These are phyloP conservation scores for Malus asiatica DNA, from an alignment of 306 rosid species.

Conservation along the genomic window DNA sequence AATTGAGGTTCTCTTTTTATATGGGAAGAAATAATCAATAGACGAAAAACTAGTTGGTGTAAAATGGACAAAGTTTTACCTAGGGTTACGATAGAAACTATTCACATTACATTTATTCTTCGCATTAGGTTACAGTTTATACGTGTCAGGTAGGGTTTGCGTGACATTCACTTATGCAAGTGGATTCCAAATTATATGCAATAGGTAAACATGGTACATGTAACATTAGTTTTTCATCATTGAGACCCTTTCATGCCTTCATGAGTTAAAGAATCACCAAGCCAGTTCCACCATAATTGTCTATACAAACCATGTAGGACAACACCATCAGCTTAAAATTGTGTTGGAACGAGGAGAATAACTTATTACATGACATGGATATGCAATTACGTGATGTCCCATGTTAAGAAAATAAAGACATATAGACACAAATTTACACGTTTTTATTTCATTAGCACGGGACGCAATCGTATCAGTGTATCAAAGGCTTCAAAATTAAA, in stretches of 20 bases:
- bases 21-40: too few species aligned
- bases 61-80: not conserved
- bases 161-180: not conserved
- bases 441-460: too few species aligned
- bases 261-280: not conserved
- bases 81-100: not conserved
- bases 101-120: not conserved
- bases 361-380: too few species aligned
- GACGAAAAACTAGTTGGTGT: not conserved
- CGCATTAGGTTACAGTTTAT: not conserved
- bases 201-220: too few species aligned
- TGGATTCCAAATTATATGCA: not conserved
- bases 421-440: too few species aligned
- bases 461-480: too few species aligned
- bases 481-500: too few species aligned
- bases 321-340: not conserved
- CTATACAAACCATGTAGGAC: not conserved
- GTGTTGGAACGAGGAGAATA: not conserved
- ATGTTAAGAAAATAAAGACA: too few species aligned
- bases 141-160: not conserved
- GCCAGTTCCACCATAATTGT: not conserved
- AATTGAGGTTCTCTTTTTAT: too few species aligned
- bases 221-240: too few species aligned
- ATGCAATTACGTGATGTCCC: accelerated
- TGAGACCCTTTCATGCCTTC: too few species aligned